Conservation (phyloP, 2,329 filamentous ascomycete genomes). For the Fusarium illudens region DNA sequence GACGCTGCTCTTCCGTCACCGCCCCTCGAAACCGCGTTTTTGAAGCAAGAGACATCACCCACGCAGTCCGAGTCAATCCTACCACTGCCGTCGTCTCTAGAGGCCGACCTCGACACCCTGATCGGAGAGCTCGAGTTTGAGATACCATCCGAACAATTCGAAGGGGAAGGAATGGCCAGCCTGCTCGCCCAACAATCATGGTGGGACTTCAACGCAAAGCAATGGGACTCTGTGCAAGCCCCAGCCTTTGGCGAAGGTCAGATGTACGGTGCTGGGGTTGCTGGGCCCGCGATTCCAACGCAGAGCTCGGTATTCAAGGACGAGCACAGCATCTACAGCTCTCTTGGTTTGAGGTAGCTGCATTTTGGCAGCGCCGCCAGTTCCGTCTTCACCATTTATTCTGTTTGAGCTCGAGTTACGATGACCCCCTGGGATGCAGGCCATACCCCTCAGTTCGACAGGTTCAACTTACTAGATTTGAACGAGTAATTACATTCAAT, state of each 20-base stretch:
- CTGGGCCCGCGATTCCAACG: constrained; percentile 17
- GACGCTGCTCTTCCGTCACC: constrained; percentile 60
- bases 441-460: constrained; percentile 17
- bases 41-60: constrained; percentile 57
- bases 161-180: constrained; percentile 12
- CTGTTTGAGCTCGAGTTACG: constrained; percentile 6
- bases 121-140: constrained; percentile 35
- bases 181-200: constrained; percentile 27
- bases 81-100: constrained; percentile 32
- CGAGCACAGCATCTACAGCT: constrained; percentile 24
- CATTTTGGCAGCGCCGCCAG: neutral
- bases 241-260: constrained; percentile 20
- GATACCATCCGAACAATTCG: constrained; percentile 25
- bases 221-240: constrained; percentile 29
- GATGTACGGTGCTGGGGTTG: constrained; percentile 9
- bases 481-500: constrained; percentile 25
- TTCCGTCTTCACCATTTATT: constrained; percentile 16
- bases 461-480: constrained; percentile 31
- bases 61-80: constrained; percentile 25
- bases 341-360: constrained; percentile 24
- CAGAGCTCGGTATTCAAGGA: constrained; percentile 26
- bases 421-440: constrained; percentile 20
- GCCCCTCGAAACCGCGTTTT: constrained; percentile 60
- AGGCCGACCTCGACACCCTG: constrained; percentile 33
- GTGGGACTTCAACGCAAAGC: constrained; percentile 27